Evolutionary conservation across 169 alveolate species (phyloP), one percentile per base, ranked within the genome.

Genomic region (Plasmodium gaboni): DNA sequence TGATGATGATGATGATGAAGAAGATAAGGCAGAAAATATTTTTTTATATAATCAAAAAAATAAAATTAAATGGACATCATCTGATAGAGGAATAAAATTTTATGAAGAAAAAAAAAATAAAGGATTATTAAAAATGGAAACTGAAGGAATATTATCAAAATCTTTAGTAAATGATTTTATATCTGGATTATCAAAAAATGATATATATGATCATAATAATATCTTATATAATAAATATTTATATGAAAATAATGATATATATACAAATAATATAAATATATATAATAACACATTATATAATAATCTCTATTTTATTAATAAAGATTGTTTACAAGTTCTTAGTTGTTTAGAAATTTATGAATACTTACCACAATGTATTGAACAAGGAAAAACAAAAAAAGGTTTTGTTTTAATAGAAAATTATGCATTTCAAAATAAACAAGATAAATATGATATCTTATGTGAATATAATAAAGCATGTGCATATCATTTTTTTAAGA

Each of bases 391-490:
- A 55, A 57, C 50, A 42, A 83, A 65, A 69, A 67, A 38, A 38
- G 91, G 91, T 15, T 83, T 83, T 61, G n/a, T 55, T 1, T 44
- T 83, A 10, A 83, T 83, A 0, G 65, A 83, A 7, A 83, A 83
- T 26, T 67, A 68, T 38, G n/a, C 26, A 10, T 83, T 68, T 26
- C 72, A 83, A 22, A 57, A 26, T 55, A 64, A 83, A n/a, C 1
- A 8, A 2, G 91, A 83, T 2, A 83, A 61, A 46, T n/a, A n/a
- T 7, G 32, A 13, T 57, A 69, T 61, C 0, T 19, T 83, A 13
- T 10, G 67, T 15, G 85, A 53, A 24, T 83, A 83, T 55, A 83
- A 26, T 55, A 83, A 83, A 53, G 83, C 83, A 19, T 83, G 91
- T 83, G 91, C 73, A 7, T 83, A 83, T 19, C 44, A 42, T 46